Conservation (phyloP, 306 rosid species). For the Luffa acutangula region DNA sequence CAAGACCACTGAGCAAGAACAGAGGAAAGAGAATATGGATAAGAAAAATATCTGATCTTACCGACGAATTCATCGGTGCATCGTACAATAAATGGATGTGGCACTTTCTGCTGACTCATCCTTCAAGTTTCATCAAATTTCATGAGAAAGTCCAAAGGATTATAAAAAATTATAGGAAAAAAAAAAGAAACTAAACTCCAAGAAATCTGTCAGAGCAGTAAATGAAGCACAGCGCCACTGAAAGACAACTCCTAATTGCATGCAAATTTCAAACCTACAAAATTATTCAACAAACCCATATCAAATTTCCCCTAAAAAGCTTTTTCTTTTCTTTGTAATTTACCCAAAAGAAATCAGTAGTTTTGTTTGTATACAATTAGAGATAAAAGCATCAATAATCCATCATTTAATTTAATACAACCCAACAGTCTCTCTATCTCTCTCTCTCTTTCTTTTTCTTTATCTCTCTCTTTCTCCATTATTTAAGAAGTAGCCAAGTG, state of each 20-base stretch:
- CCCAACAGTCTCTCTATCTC: background rate
- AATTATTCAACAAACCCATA: background rate
- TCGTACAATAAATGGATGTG: background rate
- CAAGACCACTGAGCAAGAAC: too few relatives aligned
- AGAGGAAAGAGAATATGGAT: too few relatives aligned
- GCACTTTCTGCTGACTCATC: background rate
- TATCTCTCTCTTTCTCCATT: slow-evolving; percentile 7
- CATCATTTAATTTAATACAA: background rate
- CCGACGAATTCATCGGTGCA: background rate
- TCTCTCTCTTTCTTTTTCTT: background rate
- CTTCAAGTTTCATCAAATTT: background rate
- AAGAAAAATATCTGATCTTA: background rate
- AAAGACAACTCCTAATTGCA: background rate
- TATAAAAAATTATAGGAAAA: background rate
- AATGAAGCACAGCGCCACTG: background rate
- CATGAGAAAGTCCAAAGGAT: background rate
- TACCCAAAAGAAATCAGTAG: background rate
- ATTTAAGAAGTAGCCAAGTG: slow-evolving; percentile 32
- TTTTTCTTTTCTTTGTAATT: background rate
- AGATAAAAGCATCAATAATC: background rate
- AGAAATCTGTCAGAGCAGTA: background rate
- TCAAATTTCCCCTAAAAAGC: background rate
- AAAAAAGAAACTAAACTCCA: background rate
- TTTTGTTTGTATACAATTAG: background rate
- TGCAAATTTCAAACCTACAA: background rate